These are phyloP conservation scores for Bruguiera parviflora DNA, from an alignment of 345 rosid species.

Conservation along the genomic window DNA sequence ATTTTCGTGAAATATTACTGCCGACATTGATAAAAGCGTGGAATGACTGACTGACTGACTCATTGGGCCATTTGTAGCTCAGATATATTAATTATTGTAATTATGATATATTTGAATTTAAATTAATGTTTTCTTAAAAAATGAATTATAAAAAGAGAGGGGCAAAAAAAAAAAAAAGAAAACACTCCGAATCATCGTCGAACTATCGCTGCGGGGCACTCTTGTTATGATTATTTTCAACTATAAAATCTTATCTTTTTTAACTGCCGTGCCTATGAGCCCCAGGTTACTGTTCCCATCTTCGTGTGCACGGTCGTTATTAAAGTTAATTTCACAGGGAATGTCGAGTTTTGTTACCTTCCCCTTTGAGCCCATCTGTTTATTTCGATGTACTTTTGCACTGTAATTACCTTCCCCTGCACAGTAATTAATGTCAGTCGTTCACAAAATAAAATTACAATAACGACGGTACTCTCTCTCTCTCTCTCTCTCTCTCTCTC, in stretches of 20 bases:
- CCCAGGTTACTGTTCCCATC: too few relatives aligned
- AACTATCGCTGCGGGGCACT: too few relatives aligned
- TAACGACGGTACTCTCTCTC: too few relatives aligned
- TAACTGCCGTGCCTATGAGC: background rate
- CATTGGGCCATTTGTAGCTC: background rate
- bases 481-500: background rate
- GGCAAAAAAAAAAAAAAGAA: too few relatives aligned
- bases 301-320: slow-evolving; percentile 3
- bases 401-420: slow-evolving; percentile 1
- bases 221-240: background rate
- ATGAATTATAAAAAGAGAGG: too few relatives aligned
- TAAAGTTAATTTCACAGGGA: background rate
- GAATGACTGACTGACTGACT: background rate
- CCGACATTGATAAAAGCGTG: too few relatives aligned
- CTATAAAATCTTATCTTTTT: background rate
- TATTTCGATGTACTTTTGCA: background rate
- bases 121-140: too few relatives aligned
- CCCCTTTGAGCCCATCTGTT: background rate
- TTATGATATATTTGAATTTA: too few relatives aligned
- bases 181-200: too few relatives aligned
- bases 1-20: background rate
- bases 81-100: too few relatives aligned
- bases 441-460: background rate
- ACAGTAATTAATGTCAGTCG: background rate
- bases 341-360: slow-evolving; percentile 5